phyloP scores from a whole-genome alignment of 2,329 filamentous ascomycete species.

The Penicillium sp. region DNA sequence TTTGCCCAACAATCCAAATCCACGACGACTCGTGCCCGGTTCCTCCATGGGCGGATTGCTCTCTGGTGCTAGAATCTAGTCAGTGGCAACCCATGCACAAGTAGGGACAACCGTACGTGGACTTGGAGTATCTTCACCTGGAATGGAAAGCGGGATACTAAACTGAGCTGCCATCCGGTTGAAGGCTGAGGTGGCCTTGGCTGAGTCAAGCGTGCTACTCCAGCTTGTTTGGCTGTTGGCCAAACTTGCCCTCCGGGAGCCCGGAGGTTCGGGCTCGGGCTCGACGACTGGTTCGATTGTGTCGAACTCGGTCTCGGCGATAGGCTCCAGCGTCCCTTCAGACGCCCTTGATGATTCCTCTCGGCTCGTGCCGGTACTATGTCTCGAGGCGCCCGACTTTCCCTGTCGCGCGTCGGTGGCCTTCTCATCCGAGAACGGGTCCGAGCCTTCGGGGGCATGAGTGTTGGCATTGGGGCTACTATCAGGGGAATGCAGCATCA shows the following conservation, averaged over 20 bases:
- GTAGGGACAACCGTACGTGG: slow-evolving; percentile 4
- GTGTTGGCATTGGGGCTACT: neutral
- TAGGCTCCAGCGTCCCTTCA: slow-evolving; percentile 4
- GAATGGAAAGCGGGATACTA: slow-evolving; percentile 16
- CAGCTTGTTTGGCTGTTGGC: neutral
- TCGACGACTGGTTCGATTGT: neutral
- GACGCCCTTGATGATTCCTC: slow-evolving; percentile 1
- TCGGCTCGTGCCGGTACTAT: slow-evolving; percentile 6
- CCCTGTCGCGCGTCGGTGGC: neutral
- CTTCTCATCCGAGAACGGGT: slow-evolving; percentile 19
- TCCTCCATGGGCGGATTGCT: neutral
- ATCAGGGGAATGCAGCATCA: slow-evolving; percentile 2
- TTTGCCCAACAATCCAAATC: slow-evolving; percentile 21
- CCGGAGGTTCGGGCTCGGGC: neutral
- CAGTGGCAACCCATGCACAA: neutral
- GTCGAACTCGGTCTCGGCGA: neutral
- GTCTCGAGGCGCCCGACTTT: slow-evolving; percentile 6
- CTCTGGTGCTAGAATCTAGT: neutral
- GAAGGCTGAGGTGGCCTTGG: slow-evolving; percentile 23
- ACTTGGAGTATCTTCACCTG: slow-evolving; percentile 4
- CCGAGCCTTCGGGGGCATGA: slow-evolving; percentile 7
- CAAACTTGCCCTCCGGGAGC: neutral
- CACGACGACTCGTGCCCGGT: slow-evolving; percentile 10
- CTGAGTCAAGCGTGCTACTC: slow-evolving; percentile 19
- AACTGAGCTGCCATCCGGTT: slow-evolving; percentile 24